Conservation (phyloP, 2,329 filamentous ascomycete genomes). For the Cladophialophora exuberans region DNA sequence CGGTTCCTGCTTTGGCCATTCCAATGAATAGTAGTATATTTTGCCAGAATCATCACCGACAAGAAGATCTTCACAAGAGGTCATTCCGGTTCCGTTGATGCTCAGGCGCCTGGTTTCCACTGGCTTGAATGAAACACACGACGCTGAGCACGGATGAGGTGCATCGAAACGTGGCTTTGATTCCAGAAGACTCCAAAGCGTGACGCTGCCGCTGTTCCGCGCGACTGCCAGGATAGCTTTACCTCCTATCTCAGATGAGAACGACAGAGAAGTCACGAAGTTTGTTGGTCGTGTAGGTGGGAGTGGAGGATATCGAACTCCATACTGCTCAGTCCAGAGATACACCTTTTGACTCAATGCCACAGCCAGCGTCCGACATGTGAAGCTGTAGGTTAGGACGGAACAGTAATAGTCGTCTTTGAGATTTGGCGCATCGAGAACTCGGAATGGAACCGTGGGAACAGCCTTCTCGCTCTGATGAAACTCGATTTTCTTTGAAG, state of each 20-base stretch:
- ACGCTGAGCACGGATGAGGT: slow-evolving; percentile 71
- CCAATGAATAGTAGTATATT: slow-evolving; percentile 85
- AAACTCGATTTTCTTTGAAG: neutral
- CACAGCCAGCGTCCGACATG: slow-evolving; percentile 76
- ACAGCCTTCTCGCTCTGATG: slow-evolving; percentile 50
- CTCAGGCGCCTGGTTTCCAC: slow-evolving; percentile 56
- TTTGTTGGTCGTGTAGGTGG: slow-evolving; percentile 52
- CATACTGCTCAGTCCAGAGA: slow-evolving; percentile 79
- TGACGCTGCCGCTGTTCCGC: slow-evolving; percentile 74
- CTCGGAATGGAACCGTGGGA: slow-evolving; percentile 77
- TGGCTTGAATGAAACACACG: slow-evolving; percentile 82
- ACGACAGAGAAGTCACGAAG: slow-evolving; percentile 81
- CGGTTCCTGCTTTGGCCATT: slow-evolving; percentile 65
- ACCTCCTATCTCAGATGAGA: slow-evolving; percentile 76
- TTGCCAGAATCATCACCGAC: slow-evolving; percentile 83
- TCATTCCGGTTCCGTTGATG: slow-evolving; percentile 49
- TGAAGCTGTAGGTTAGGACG: slow-evolving; percentile 79
- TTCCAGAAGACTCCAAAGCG: slow-evolving; percentile 73
- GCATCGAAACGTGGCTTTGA: slow-evolving; percentile 73
- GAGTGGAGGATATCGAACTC: slow-evolving; percentile 64
- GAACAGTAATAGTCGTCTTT: slow-evolving; percentile 97
- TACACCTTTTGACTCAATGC: slow-evolving; percentile 80
- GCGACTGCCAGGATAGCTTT: slow-evolving; percentile 85
- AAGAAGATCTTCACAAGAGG: slow-evolving; percentile 76
- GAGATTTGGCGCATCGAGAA: slow-evolving; percentile 85